Evolutionary conservation across 495 filamentous ascomycete species (phyloP).

Genomic region (Xanthoparmelia taractica): DNA sequence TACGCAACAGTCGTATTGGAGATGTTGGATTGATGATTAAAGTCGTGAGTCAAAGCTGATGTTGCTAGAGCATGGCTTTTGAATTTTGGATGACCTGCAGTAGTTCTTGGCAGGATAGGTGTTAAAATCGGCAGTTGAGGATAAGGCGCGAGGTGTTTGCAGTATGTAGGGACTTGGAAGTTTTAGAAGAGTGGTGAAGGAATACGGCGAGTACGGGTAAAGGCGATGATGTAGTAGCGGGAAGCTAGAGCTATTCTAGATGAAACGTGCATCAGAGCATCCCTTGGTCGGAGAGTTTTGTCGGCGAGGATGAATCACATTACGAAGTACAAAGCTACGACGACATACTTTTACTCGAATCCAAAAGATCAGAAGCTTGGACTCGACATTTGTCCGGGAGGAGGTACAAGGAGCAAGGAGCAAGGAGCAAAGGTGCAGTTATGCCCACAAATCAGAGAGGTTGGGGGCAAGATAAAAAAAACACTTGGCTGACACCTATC

Average conservation of each 20-base stretch:
- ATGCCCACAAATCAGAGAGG: not conserved
- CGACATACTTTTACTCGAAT: no score
- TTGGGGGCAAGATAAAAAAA: not conserved
- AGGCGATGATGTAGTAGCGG: conserved; percentile 15
- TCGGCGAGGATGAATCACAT: not conserved
- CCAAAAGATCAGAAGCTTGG: no score
- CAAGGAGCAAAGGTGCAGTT: no score
- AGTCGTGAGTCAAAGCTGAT: not conserved
- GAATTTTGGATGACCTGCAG: conserved; percentile 12
- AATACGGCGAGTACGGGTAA: no score
- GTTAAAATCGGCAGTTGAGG: not conserved
- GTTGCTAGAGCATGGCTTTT: conserved; percentile 9
- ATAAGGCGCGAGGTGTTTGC: conserved; percentile 2
- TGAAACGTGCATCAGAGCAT: conserved; percentile 11
- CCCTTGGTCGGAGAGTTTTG: conserved; percentile 5
- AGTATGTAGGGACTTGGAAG: no score
- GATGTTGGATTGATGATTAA: not conserved
- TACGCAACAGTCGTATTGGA: not conserved
- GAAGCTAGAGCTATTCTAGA: conserved; percentile 11
- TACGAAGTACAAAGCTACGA: no score
- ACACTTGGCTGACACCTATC: not conserved
- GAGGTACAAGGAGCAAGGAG: no score
- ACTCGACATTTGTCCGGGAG: no score
- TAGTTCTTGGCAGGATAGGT: conserved; percentile 5
- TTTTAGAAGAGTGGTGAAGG: not conserved